phyloP scores from a whole-genome alignment of 176 grass and related monocot genomes.

The Alloteropsis semialata region DNA sequence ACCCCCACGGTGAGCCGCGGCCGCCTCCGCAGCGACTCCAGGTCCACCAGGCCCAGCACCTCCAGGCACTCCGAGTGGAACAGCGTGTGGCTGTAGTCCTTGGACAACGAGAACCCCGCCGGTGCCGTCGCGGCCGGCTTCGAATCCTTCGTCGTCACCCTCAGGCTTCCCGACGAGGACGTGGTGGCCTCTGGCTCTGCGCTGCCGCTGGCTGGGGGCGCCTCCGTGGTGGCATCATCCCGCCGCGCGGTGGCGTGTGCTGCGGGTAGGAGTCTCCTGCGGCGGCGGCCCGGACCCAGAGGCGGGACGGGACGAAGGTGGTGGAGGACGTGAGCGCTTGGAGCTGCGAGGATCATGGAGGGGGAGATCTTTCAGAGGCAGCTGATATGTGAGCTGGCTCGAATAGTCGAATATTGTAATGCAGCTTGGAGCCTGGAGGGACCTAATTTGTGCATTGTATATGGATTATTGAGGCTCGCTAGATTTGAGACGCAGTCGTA shows the following conservation, averaged over 20 bases:
- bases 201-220: neutral
- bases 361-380: neutral
- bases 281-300: neutral
- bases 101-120: neutral
- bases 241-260: neutral
- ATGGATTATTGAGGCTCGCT: neutral
- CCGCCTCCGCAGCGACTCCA: constrained; percentile 19
- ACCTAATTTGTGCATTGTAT: neutral
- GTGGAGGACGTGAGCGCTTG: neutral
- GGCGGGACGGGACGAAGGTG: neutral
- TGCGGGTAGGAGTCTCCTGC: neutral
- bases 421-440: neutral
- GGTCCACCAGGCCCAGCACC: constrained; percentile 35
- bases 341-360: neutral
- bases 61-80: constrained; percentile 28
- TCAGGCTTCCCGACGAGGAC: neutral
- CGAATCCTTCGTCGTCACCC: neutral
- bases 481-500: neutral
- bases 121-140: neutral
- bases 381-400: too few species aligned
- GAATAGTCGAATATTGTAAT: neutral
- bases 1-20: constrained; percentile 45
- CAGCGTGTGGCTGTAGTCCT: constrained; percentile 30
- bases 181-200: neutral
- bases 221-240: neutral